Conservation (phyloP, 2,329 filamentous ascomycete species). For the Monilinia aucupariae region DNA sequence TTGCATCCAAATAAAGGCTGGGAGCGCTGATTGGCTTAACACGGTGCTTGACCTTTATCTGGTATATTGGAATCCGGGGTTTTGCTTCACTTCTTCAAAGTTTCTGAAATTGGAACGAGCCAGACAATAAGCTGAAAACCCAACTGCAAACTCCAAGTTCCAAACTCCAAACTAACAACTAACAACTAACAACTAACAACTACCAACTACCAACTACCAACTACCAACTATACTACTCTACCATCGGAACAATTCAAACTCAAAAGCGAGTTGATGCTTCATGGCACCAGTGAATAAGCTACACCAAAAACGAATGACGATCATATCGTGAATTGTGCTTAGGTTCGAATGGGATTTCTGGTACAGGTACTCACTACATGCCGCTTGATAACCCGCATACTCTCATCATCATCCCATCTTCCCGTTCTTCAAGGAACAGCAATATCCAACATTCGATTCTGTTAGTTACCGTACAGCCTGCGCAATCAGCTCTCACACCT, state of each 20-base stretch:
- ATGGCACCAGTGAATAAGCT: background rate
- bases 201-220: too few relatives aligned
- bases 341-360: background rate
- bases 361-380: background rate
- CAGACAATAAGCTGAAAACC: background rate
- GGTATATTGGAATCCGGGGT: slow-evolving; percentile 11
- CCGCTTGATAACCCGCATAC: background rate
- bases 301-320: background rate
- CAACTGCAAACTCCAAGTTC: background rate
- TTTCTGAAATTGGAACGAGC: background rate
- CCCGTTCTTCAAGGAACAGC: background rate
- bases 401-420: background rate
- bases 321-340: background rate
- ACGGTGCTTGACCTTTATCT: too few relatives aligned
- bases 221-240: background rate
- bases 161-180: too few relatives aligned
- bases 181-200: too few relatives aligned
- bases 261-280: background rate
- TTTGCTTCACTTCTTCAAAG: slow-evolving; percentile 6
- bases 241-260: background rate
- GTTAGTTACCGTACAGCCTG: background rate
- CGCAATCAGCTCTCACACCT: background rate
- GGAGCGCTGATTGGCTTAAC: background rate
- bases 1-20: slow-evolving; percentile 1
- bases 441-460: background rate